These are phyloP conservation scores for Geum urbanum DNA, from an alignment of 306 rosid species.

Conservation along the genomic window DNA sequence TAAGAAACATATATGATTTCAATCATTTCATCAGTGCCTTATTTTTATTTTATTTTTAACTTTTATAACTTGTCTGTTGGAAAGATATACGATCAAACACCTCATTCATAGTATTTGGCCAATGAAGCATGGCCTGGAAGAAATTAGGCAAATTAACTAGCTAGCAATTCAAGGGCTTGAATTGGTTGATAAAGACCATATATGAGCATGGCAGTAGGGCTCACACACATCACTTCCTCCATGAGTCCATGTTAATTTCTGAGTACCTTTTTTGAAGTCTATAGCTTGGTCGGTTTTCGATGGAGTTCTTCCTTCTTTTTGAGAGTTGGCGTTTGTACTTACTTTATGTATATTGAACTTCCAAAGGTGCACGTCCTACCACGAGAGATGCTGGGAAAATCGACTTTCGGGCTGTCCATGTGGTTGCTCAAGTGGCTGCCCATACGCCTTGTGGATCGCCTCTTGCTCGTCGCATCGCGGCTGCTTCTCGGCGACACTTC, in stretches of 20 bases:
- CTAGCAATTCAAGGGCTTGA: conserved; percentile 13
- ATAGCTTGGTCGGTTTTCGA: not conserved
- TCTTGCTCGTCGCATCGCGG: conserved; percentile 66
- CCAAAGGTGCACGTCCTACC: conserved; percentile 91
- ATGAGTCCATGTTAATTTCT: conserved; percentile 14
- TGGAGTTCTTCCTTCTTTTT: conserved; percentile 16
- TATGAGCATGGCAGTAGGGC: conserved; percentile 15
- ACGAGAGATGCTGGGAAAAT: conserved; percentile 96
- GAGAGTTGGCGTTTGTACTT: conserved; percentile 11
- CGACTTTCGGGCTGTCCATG: conserved; percentile 99
- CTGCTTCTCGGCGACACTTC: conserved; percentile 81
- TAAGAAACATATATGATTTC: conserved; percentile 29
- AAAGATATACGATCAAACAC: not conserved
- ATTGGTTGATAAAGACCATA: conserved; percentile 11
- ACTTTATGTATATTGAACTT: conserved; percentile 11
- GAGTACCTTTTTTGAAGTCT: conserved; percentile 21
- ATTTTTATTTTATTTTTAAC: not conserved
- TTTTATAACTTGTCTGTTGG: not conserved
- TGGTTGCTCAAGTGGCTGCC: conserved; percentile 97
- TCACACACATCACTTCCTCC: conserved; percentile 29
- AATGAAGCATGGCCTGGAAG: conserved; percentile 31
- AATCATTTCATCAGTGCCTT: conserved; percentile 19
- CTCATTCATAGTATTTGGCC: not conserved
- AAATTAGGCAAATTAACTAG: conserved; percentile 23
- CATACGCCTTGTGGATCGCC: conserved; percentile 61